Evolutionary conservation across 805 yeast genomes (phyloP), one percentile per base, ranked within the genome.

Genomic region (Yamadazyma endophytica): DNA sequence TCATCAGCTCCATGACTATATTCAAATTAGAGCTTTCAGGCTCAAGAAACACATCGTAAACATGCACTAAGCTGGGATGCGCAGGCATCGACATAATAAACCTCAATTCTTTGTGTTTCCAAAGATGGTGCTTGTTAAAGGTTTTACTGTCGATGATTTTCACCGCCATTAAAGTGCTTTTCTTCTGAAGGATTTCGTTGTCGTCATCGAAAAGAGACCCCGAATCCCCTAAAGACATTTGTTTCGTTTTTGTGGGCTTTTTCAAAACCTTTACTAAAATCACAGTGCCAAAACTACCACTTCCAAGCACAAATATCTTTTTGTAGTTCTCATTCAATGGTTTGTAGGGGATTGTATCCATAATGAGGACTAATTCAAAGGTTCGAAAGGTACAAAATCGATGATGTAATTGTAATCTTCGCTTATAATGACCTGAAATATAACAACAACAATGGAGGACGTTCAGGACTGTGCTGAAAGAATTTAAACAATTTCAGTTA

Each of bases 1-100:
- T 83, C 87, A 89, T 75, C 16, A 81, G 71, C 54, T 90, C 97
- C 94, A 90, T 86, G 9, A 82, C 82, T 22, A 89, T 85, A 49
- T 86, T 87, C 33, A 87, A 64, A 44, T 75, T 74, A 41, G 64
- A 73, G 25, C 72, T 59, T 14, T 47, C 39, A 31, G 71, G 63
- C 58, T 90, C 96, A 35, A 85, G 68, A 47, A 89, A 86, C 50
- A 87, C 68, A 47, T 88, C 96, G 55, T 75, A 77, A 4, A 87
- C 70, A 44, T 79, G 84, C 13, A 89, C 79, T 33, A 90, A 60
- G 43, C 78, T 75, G 14, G 73, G 73, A 57, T 87, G 95, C 1
- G 84, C 68, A 1, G 85, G 79, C 14, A 88, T 72, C 0, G 82
- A 58, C 17, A 79, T 54, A 17, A 83, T 79, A 52, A 84, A 83